Percentiles rank a stretch among this genome's conserved stretches.
phyloP scores from a whole-genome alignment of 148 eudicot species.

The Vaccinium myrtillus region DNA sequence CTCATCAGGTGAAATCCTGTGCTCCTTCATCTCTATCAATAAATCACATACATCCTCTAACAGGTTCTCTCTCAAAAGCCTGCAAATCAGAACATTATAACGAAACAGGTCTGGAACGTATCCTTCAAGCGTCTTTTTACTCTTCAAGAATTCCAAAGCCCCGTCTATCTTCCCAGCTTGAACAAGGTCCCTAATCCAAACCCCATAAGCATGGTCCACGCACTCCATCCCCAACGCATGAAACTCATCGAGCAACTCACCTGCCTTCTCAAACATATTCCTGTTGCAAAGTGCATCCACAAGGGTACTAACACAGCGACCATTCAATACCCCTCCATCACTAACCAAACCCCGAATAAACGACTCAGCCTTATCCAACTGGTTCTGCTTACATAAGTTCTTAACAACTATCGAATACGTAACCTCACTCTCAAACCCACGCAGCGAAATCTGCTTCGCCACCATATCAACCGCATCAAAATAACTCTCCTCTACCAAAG shows the following conservation, averaged over 20 bases:
- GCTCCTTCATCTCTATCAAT: conserved; percentile 74
- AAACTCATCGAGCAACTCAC: conserved; percentile 55
- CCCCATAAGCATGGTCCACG: conserved; percentile 51
- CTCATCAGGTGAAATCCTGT: conserved; percentile 54
- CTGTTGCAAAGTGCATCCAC: conserved; percentile 60
- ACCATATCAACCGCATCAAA: conserved; percentile 53
- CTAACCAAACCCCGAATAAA: conserved; percentile 38
- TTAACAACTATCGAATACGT: conserved; percentile 59
- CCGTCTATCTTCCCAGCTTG: conserved; percentile 48
- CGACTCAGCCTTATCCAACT: conserved; percentile 57
- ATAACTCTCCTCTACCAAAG: conserved; percentile 54
- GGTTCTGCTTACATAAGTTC: conserved; percentile 55
- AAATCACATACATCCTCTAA: conserved; percentile 73
- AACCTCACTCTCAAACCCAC: conserved; percentile 43
- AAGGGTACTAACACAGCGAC: conserved; percentile 28
- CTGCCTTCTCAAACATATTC: conserved; percentile 50
- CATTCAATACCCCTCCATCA: conserved; percentile 21
- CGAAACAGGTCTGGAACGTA: conserved; percentile 69
- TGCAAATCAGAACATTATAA: conserved; percentile 53
- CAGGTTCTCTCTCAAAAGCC: conserved; percentile 59
- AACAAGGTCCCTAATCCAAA: conserved; percentile 63
- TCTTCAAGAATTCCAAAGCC: conserved; percentile 57
- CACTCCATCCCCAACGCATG: conserved; percentile 28
- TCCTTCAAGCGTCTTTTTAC: conserved; percentile 37
- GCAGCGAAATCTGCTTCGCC: conserved; percentile 44